Base-by-base conservation (phyloP, 148 eudicot genomes). In the Camellia granthamiana region DNA sequence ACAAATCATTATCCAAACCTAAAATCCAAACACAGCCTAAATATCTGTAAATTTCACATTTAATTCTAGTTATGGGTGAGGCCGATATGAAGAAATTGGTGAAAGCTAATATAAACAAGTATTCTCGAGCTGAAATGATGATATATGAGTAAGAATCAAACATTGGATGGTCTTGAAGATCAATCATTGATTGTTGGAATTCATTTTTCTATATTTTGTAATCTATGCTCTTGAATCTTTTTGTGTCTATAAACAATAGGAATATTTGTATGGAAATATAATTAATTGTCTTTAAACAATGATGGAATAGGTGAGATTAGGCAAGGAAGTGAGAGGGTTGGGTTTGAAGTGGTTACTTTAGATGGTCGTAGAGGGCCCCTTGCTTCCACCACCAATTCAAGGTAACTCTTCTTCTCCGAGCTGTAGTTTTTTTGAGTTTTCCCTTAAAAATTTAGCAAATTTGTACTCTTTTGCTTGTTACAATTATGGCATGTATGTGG, bases 341-440 rank as follows among this genome's bases (percentile, higher is more conserved):
- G 97, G 15, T 95, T 95, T 83, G 98, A 95, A 81, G 98, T 93
- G 69, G 85, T 95, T 38, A 91, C 96, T 65, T 43, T 91, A 14
- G 84, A 73, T 83, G 95, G 90, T 70, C 93, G 90, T 43, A 91
- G 68, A 78, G 91, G 86, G 42, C 85, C 88, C 6, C 97, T 94
- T 84, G 95, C 98, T 83, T 92, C 92, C 16, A 88, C 84, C 16
- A 75, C 80, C 72, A 83, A 76, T 77, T 72, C 90, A 51, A 88
- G 92, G 98, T 93, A 88, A 43, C 23, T 7, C 56, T 30, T 61
- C 38, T 42, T 42, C 6, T 65, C 56, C 4, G 2, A 16, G 23
- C 63, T 55, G 3, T 16, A 14, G 14, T 44, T 44, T 44, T 21
- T 44, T 18, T 30, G 38, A 1, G 12, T 13, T 60, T 44, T 59